Evolutionary conservation across 148 eudicot genomes (phyloP).

Genomic region (Rhododendron griersonianum): DNA sequence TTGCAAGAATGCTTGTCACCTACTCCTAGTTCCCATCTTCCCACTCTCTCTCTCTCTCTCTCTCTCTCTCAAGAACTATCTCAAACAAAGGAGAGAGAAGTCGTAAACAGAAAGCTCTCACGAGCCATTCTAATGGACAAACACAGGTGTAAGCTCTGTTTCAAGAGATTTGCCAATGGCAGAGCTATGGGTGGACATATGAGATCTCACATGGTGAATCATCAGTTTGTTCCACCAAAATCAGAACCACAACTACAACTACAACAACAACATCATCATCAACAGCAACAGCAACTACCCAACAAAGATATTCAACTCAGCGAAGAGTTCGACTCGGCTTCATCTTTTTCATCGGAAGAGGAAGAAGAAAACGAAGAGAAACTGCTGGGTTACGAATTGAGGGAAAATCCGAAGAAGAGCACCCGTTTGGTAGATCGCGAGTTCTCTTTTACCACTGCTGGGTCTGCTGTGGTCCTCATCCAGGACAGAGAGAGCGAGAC

Average conservation of each 20-base stretch:
- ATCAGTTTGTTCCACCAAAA: constrained; percentile 21
- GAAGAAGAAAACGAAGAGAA: constrained; percentile 17
- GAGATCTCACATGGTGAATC: constrained; percentile 76
- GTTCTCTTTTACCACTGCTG: constrained; percentile 11
- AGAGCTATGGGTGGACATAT: constrained; percentile 86
- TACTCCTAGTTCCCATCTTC: constrained; percentile 30
- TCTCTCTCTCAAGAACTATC: background rate
- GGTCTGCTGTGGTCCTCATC: constrained; percentile 9
- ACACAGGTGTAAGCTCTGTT: constrained; percentile 62
- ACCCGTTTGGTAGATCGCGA: constrained; percentile 31
- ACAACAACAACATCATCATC: too few species aligned
- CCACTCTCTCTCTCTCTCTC: constrained; percentile 12
- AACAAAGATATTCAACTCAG: background rate
- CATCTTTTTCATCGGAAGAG: constrained; percentile 16
- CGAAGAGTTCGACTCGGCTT: constrained; percentile 9
- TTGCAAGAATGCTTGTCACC: constrained; percentile 78
- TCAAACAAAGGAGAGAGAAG: background rate
- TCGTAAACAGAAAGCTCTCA: background rate
- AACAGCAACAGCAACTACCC: background rate
- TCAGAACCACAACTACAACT: background rate
- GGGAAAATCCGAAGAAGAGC: constrained; percentile 32
- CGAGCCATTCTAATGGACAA: constrained; percentile 39
- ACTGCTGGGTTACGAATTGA: constrained; percentile 18
- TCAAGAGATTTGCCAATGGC: constrained; percentile 50
- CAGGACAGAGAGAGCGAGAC: constrained; percentile 54